Evolutionary conservation across 139 green algal species (phyloP).

Genomic region (Tetradesmus lagerheimii): DNA sequence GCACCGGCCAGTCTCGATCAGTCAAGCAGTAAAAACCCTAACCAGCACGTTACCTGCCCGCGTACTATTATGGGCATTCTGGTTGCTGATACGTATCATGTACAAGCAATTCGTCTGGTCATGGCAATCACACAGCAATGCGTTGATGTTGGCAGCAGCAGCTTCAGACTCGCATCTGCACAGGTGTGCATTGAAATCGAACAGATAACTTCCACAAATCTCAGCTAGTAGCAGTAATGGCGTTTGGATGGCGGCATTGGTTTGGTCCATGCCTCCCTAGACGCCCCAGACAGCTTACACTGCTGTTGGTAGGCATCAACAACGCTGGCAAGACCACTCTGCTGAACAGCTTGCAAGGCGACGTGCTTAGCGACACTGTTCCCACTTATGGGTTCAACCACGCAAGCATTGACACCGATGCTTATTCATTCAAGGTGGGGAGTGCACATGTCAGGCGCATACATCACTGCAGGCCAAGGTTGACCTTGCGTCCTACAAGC

Average conservation of each 20-base stretch:
- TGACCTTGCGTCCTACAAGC: no score
- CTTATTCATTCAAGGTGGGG: not conserved
- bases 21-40: not conserved
- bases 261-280: not conserved
- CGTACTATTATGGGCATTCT: no score
- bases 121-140: no score
- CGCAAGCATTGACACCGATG: not conserved
- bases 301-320: constrained; percentile 17
- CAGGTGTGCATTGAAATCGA: no score
- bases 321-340: constrained; percentile 28
- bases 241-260: not conserved
- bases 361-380: not conserved
- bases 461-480: not conserved
- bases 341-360: not conserved
- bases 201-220: no score
- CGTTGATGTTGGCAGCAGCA: no score
- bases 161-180: no score
- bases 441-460: not conserved
- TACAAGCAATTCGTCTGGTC: no score
- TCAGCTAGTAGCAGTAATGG: no score
- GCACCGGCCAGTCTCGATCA: not conserved
- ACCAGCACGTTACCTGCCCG: not conserved
- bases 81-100: no score
- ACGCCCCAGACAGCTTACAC: not conserved
- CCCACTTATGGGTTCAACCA: not conserved